Percentiles rank a stretch among this genome's conserved stretches.
phyloP scores from a whole-genome alignment of 441 rosid genomes.

The Macaranga tanarius region DNA sequence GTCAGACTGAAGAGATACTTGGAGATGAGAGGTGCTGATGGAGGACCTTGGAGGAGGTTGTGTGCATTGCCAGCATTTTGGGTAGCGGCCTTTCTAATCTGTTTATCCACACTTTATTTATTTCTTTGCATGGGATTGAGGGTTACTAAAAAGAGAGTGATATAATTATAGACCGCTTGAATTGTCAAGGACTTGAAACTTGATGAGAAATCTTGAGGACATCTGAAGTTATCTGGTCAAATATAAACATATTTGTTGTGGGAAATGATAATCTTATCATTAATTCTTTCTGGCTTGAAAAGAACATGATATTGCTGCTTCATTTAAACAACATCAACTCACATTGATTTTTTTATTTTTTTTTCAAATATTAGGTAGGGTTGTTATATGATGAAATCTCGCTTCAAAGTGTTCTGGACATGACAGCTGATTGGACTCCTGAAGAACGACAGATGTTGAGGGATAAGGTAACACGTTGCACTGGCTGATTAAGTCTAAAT shows the following conservation, averaged over 20 bases:
- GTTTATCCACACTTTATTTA: background rate
- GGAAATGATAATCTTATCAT: background rate
- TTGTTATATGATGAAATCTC: constrained; percentile 80
- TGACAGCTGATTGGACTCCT: constrained; percentile 90
- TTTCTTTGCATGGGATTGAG: constrained; percentile 8
- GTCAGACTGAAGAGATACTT: constrained; percentile 94
- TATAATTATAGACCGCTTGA: background rate
- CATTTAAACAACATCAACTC: constrained; percentile 14
- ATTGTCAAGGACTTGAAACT: constrained; percentile 1
- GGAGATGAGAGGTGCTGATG: constrained; percentile 99
- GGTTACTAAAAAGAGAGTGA: background rate
- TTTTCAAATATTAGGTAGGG: constrained; percentile 66
- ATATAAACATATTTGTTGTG: background rate
- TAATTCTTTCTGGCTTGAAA: background rate
- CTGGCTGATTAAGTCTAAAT: constrained; percentile 4
- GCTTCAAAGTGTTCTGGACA: constrained; percentile 70
- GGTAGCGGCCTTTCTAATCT: constrained; percentile 45
- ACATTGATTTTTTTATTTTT: constrained; percentile 20
- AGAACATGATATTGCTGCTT: background rate
- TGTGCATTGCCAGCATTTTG: constrained; percentile 98
- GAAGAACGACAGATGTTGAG: constrained; percentile 93
- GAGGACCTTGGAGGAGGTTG: constrained; percentile 99
- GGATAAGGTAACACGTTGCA: constrained; percentile 52
- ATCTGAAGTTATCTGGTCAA: constrained; percentile 4
- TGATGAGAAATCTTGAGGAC: constrained; percentile 6